Conservation (phyloP, 1,139 yeast genomes). For the Lodderomyces jiufengensis region DNA sequence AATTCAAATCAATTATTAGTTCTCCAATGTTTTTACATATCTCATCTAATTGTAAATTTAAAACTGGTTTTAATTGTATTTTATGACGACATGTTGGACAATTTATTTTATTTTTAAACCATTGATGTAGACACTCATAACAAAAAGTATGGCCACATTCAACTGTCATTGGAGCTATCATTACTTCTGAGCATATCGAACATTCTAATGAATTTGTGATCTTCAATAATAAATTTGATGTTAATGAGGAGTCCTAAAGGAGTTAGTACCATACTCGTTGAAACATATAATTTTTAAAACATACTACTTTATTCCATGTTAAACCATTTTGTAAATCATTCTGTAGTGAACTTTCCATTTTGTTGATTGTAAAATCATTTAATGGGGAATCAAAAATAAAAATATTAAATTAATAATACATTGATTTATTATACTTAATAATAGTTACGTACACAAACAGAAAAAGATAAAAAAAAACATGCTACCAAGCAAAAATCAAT, state of each 20-base stretch:
- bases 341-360: too few relatives aligned
- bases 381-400: not conserved
- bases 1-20: constrained; percentile 23
- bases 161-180: constrained; percentile 42
- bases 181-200: constrained; percentile 41
- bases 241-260: constrained; percentile 13
- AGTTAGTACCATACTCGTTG: constrained; percentile 1
- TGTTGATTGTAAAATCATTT: too few relatives aligned
- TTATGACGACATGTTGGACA: constrained; percentile 57
- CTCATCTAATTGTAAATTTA: constrained; percentile 43
- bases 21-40: constrained; percentile 31
- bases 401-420: too few relatives aligned
- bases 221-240: constrained; percentile 18
- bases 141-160: constrained; percentile 47
- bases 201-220: constrained; percentile 33
- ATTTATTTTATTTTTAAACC: constrained; percentile 47
- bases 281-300: constrained; percentile 2
- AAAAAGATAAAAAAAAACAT: too few relatives aligned
- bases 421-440: too few relatives aligned
- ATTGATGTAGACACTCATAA: constrained; percentile 45
- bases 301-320: constrained; percentile 11
- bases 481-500: too few relatives aligned
- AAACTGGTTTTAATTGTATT: constrained; percentile 39
- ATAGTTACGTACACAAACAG: too few relatives aligned
- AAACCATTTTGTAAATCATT: constrained; percentile 5